phyloP scores from a whole-genome alignment of 192 early-diverging fungal genomes.

The Haplosporangium gracile region DNA sequence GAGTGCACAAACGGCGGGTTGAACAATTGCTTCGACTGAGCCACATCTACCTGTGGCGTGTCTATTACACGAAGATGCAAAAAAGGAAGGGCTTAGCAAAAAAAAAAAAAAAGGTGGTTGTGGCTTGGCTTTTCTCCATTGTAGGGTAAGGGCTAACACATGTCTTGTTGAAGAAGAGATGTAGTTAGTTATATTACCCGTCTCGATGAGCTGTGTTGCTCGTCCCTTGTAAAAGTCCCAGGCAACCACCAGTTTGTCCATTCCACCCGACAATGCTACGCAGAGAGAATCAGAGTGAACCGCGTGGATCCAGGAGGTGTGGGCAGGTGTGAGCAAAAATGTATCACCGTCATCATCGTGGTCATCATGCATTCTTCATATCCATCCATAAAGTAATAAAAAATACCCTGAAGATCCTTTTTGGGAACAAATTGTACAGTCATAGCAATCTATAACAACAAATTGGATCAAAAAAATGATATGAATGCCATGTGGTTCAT shows the following conservation, averaged over 20 bases:
- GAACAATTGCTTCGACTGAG: constrained; percentile 58
- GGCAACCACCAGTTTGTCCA: constrained; percentile 61
- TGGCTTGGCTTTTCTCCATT: neutral
- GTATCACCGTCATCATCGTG: neutral
- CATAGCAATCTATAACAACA: constrained; percentile 61
- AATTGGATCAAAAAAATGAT: neutral
- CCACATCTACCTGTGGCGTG: constrained; percentile 24
- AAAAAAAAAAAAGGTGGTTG: neutral
- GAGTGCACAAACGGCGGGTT: constrained; percentile 71
- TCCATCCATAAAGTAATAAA: neutral
- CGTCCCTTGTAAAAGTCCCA: constrained; percentile 66
- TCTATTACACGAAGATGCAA: constrained; percentile 10
- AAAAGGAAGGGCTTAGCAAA: neutral
- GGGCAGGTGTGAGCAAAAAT: neutral
- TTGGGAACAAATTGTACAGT: constrained; percentile 59
- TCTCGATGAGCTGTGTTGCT: constrained; percentile 51
- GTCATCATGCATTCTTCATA: neutral
- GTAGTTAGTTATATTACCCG: constrained; percentile 35
- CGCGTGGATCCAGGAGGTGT: neutral
- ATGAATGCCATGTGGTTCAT: neutral
- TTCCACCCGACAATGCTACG: constrained; percentile 65
- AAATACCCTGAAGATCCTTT: constrained; percentile 63
- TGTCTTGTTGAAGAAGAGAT: no score
- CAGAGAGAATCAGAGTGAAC: neutral
- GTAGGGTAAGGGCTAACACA: no score